Conservation (phyloP, 148 eudicot genomes). For the Drosera capensis region DNA sequence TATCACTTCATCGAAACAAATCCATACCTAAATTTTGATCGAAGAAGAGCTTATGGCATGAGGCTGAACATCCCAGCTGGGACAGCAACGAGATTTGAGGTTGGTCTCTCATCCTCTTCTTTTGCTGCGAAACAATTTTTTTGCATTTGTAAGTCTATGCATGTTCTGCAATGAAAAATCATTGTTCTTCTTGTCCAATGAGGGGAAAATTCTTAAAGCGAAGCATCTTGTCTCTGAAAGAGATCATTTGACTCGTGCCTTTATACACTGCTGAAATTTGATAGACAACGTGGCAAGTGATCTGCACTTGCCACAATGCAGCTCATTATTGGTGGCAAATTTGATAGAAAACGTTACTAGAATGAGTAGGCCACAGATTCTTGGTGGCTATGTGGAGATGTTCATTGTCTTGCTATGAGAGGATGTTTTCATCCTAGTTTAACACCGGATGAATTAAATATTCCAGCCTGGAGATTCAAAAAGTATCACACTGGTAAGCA, state of each 20-base stretch:
- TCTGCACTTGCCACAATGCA: too few relatives aligned
- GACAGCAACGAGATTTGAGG: conserved; percentile 91
- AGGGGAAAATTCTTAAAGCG: too few relatives aligned
- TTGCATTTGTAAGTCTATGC: not conserved
- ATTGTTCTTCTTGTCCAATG: too few relatives aligned
- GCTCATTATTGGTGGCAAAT: too few relatives aligned
- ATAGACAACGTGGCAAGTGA: too few relatives aligned
- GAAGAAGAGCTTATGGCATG: conserved; percentile 80
- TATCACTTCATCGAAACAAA: conserved; percentile 94
- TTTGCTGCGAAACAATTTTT: not conserved
- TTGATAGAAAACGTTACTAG: too few relatives aligned
- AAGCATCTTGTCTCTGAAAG: too few relatives aligned
- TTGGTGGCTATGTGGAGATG: too few relatives aligned
- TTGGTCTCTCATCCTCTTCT: conserved; percentile 14
- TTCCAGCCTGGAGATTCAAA: conserved; percentile 86
- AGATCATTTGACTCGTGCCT: too few relatives aligned
- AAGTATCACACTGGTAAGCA: conserved; percentile 66
- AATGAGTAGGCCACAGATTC: too few relatives aligned
- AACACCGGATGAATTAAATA: not conserved
- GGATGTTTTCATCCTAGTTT: not conserved
- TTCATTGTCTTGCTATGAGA: not conserved
- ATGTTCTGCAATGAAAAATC: not conserved
- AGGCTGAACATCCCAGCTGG: conserved; percentile 93
- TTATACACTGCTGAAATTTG: too few relatives aligned
- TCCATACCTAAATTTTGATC: conserved; percentile 65